phyloP scores from a whole-genome alignment of 2,329 filamentous ascomycete species.

The Trichoderma sp. region DNA sequence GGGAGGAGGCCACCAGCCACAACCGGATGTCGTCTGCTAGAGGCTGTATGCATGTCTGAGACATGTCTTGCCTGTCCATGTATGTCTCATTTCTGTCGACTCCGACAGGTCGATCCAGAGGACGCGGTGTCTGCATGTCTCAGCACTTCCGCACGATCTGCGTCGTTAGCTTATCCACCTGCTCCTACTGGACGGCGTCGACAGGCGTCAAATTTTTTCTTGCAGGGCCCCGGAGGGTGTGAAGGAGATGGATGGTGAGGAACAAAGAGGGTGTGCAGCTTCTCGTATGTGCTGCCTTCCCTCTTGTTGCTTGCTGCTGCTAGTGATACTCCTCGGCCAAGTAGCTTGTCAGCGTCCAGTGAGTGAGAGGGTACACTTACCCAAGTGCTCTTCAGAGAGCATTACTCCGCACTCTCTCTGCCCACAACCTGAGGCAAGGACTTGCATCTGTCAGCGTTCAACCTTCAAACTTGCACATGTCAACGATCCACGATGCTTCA shows the following conservation, averaged over 20 bases:
- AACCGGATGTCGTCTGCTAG: slow-evolving; percentile 26
- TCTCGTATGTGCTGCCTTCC: slow-evolving; percentile 5
- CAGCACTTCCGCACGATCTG: slow-evolving; percentile 27
- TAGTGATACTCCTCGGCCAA: background rate
- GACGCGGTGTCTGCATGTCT: slow-evolving; percentile 37
- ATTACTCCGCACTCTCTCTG: slow-evolving; percentile 12
- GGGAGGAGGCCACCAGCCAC: slow-evolving; percentile 21
- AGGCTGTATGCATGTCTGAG: slow-evolving; percentile 39
- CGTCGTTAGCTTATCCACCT: slow-evolving; percentile 22
- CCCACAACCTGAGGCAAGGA: background rate
- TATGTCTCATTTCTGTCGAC: slow-evolving; percentile 43
- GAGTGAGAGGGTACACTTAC: background rate
- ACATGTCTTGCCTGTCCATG: slow-evolving; percentile 38
- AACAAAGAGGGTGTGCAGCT: slow-evolving; percentile 2
- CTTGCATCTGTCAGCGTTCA: background rate
- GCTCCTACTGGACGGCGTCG: slow-evolving; percentile 13
- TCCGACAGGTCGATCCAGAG: slow-evolving; percentile 43
- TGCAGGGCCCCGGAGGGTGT: slow-evolving; percentile 14
- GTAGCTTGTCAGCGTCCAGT: too few species aligned
- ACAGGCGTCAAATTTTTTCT: slow-evolving; percentile 19
- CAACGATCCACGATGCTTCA: background rate
- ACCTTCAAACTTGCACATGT: slow-evolving; percentile 12
- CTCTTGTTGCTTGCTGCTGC: background rate
- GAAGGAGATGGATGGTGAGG: background rate
- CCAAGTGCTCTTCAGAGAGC: background rate